Evolutionary conservation across 164 flowering plant genomes (phyloP).

Genomic region (Piper longum): DNA sequence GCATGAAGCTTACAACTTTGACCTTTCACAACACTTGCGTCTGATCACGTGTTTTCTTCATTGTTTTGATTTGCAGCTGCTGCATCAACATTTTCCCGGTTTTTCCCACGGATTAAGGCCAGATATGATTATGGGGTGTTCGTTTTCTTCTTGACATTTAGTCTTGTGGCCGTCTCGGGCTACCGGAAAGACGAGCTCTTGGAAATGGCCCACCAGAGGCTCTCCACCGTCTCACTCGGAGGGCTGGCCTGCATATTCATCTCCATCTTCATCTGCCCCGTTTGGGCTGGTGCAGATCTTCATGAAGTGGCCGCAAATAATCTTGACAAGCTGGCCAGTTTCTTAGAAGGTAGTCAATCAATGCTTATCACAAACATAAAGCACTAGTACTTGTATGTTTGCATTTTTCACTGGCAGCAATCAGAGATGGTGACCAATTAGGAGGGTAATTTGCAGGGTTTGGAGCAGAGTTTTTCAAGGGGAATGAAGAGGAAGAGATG

Average conservation of each 20-base stretch:
- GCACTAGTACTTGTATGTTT: not conserved
- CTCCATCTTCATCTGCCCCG: slow-evolving; percentile 48
- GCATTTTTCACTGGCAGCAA: not conserved
- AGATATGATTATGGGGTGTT: slow-evolving; percentile 70
- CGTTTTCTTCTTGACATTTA: slow-evolving; percentile 65
- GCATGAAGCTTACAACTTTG: not conserved
- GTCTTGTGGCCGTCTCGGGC: slow-evolving; percentile 67
- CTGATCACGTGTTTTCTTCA: too few species aligned
- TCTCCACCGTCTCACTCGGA: slow-evolving; percentile 51
- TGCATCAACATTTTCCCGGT: slow-evolving; percentile 42
- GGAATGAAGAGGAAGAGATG: slow-evolving; percentile 15
- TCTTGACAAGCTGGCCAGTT: slow-evolving; percentile 55
- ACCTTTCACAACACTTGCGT: not conserved
- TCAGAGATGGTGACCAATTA: not conserved
- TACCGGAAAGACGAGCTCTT: slow-evolving; percentile 41
- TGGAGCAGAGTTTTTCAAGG: slow-evolving; percentile 38
- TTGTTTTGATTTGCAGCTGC: slow-evolving; percentile 28
- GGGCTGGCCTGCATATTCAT: slow-evolving; percentile 38
- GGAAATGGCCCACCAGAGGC: slow-evolving; percentile 42
- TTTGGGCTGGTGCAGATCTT: slow-evolving; percentile 87
- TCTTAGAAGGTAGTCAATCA: slow-evolving; percentile 44
- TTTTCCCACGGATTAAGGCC: slow-evolving; percentile 49
- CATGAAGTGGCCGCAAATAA: slow-evolving; percentile 45
- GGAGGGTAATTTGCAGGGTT: slow-evolving; percentile 25
- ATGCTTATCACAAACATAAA: not conserved